Conservation (phyloP, 2,329 filamentous ascomycete species). For the Epichloe uncinata region DNA sequence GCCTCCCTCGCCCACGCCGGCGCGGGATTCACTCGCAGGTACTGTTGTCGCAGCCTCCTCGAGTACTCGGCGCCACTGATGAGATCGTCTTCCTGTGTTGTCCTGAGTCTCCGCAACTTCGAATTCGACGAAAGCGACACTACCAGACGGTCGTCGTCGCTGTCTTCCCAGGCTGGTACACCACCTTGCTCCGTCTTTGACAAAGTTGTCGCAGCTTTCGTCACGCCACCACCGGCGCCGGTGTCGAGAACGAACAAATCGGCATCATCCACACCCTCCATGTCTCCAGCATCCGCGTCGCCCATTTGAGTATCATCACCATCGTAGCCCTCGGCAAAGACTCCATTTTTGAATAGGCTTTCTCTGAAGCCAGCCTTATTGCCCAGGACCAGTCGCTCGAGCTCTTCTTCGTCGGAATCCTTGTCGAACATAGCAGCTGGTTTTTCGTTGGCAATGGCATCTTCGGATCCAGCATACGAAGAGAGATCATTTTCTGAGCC, state of each 20-base stretch:
- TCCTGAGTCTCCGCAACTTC: constrained; percentile 69
- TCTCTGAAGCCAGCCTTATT: constrained; percentile 71
- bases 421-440: constrained; percentile 40
- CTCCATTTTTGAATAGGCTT: constrained; percentile 44
- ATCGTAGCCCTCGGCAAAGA: constrained; percentile 23
- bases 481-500: constrained; percentile 17
- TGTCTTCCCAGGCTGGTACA: constrained; percentile 75
- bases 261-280: constrained; percentile 58
- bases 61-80: constrained; percentile 80
- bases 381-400: constrained; percentile 81
- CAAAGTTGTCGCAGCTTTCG: constrained; percentile 14
- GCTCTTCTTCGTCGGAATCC: constrained; percentile 70
- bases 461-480: constrained; percentile 18
- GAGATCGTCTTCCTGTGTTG: constrained; percentile 71
- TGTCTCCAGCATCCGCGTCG: constrained; percentile 33
- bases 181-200: constrained; percentile 18
- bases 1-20: constrained; percentile 46
- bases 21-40: constrained; percentile 43
- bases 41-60: constrained; percentile 67
- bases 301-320: constrained; percentile 21
- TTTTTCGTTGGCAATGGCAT: constrained; percentile 15
- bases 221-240: constrained; percentile 28
- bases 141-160: constrained; percentile 79
- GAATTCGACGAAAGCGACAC: constrained; percentile 64
- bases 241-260: constrained; percentile 80